Percentiles rank a stretch among this genome's conserved stretches.
Conservation (phyloP, 2,329 filamentous ascomycete species). For the Cercospora zeae-maydis region DNA sequence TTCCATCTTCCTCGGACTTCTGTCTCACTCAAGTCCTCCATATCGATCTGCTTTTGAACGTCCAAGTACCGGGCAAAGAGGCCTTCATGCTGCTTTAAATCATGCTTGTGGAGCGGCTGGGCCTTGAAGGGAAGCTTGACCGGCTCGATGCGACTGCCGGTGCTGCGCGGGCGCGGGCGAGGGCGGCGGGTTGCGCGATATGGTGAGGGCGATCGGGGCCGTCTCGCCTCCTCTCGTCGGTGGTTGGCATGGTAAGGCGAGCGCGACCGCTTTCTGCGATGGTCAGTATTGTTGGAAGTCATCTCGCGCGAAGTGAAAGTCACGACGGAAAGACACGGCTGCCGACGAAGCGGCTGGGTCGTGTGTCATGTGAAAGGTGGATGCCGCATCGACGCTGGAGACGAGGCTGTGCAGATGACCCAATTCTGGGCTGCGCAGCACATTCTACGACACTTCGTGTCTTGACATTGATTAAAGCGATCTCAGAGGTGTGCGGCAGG, state of each 20-base stretch:
- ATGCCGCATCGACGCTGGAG: neutral
- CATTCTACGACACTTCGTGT: no score
- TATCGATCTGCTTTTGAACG: conserved; percentile 73
- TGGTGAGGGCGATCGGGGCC: conserved; percentile 30
- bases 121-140: conserved; percentile 25
- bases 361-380: neutral
- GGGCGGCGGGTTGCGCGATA: conserved; percentile 19
- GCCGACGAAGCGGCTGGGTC: neutral
- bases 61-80: conserved; percentile 83
- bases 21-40: conserved; percentile 67
- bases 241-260: conserved; percentile 17
- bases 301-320: neutral
- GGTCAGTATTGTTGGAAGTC: conserved; percentile 18
- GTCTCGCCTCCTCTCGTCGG: conserved; percentile 20
- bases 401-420: no score
- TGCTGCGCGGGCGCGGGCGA: neutral
- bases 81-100: conserved; percentile 62
- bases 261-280: conserved; percentile 32
- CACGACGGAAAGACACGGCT: neutral
- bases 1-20: conserved; percentile 86
- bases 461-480: no score
- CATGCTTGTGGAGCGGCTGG: conserved; percentile 62
- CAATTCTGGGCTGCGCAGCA: no score
- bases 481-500: neutral
- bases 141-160: neutral